phyloP scores from a whole-genome alignment of 768 basidiomycete species.

The Tubosaeta brunneosetosa region DNA sequence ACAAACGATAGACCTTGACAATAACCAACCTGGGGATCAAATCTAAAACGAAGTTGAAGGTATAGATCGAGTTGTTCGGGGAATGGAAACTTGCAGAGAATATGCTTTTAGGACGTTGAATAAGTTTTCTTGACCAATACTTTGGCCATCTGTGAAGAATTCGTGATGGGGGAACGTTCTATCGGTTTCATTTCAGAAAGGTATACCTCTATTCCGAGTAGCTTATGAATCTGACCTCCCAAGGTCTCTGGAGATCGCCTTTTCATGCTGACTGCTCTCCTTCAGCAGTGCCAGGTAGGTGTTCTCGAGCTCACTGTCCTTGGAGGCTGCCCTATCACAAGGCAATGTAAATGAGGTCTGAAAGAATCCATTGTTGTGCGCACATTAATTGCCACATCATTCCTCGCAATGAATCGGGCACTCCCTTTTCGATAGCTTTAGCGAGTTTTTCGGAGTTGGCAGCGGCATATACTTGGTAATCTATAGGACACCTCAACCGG shows the following conservation, averaged over 20 bases:
- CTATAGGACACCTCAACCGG: conserved; percentile 33
- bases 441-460: conserved; percentile 75
- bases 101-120: conserved; percentile 99
- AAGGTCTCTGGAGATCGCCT: conserved; percentile 89
- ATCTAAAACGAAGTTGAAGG: conserved; percentile 39
- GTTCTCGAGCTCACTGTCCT: conserved; percentile 80
- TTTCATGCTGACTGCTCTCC: conserved; percentile 84
- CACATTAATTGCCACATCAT: conserved; percentile 98
- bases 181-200: conserved; percentile 10
- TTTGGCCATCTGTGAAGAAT: conserved; percentile 91
- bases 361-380: conserved; percentile 12
- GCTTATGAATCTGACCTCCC: conserved; percentile 51
- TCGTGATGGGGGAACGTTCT: conserved; percentile 97
- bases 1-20: conserved; percentile 97
- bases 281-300: conserved; percentile 80
- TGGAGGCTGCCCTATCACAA: conserved; percentile 78
- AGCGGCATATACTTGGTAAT: conserved; percentile 86
- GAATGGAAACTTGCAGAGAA: conserved; percentile 59
- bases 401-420: conserved; percentile 81
- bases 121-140: conserved; percentile 93
- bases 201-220: not conserved
- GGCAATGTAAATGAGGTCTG: conserved; percentile 10
- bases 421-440: conserved; percentile 86
- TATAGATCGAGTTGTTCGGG: not conserved
- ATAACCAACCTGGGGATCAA: conserved; percentile 93